Percentiles rank a stretch among this genome's conserved stretches.
Evolutionary conservation across 345 rosid species (phyloP).

Genomic region (Syzygium aqueum): DNA sequence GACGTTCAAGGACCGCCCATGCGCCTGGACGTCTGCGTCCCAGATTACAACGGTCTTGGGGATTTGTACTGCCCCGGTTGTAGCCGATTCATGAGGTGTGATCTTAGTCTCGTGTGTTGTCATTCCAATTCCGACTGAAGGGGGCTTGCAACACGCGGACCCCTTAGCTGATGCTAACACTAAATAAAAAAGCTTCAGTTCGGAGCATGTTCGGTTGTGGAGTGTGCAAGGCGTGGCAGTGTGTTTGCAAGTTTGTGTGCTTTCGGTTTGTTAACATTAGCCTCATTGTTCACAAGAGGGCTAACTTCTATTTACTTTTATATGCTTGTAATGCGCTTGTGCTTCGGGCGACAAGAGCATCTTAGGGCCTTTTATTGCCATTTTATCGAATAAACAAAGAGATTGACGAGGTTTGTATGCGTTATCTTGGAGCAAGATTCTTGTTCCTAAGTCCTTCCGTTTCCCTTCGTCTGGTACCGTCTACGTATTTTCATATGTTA

Average conservation of each 20-base stretch:
- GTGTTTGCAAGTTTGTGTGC: neutral
- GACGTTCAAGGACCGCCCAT: accelerated
- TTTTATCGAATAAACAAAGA: neutral
- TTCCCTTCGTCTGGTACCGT: neutral
- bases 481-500: neutral
- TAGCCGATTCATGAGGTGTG: neutral
- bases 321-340: neutral
- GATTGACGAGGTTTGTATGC: neutral
- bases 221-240: neutral
- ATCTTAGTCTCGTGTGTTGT: neutral
- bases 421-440: neutral
- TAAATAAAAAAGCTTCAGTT: neutral
- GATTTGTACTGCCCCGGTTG: neutral
- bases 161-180: neutral
- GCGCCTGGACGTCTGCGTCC: neutral
- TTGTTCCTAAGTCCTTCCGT: neutral
- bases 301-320: neutral
- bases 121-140: neutral
- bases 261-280: neutral
- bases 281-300: neutral
- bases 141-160: neutral
- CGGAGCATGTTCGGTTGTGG: neutral
- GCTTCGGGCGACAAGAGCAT: neutral
- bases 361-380: neutral
- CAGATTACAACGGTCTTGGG: neutral